Evolutionary conservation across 441 rosid genomes (phyloP).

Genomic region (Pelargonium fulgidum): DNA sequence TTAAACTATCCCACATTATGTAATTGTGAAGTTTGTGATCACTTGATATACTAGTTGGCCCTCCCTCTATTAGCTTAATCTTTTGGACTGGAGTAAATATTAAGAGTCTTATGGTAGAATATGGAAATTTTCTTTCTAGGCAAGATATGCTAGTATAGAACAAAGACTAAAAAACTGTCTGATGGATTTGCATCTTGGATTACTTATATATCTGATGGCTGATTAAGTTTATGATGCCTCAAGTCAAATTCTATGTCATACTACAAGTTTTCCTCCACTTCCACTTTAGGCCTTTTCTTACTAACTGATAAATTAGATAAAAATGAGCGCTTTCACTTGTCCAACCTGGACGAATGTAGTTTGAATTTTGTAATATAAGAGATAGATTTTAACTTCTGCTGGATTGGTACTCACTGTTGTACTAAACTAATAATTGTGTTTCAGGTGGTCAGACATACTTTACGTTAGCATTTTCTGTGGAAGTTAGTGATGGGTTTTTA

Average conservation of each 20-base stretch:
- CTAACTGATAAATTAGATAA: neutral
- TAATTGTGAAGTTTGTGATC: too few species aligned
- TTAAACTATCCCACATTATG: too few species aligned
- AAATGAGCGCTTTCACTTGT: neutral
- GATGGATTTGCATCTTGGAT: neutral
- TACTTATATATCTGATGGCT: neutral
- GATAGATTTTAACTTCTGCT: neutral
- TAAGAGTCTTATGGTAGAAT: too few species aligned
- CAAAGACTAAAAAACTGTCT: neutral
- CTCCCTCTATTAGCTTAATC: too few species aligned
- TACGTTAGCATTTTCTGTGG: constrained; percentile 54
- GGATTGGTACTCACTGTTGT: neutral
- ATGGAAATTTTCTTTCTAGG: too few species aligned
- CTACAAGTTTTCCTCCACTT: neutral
- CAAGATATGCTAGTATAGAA: neutral
- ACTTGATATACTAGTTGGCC: too few species aligned
- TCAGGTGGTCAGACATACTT: constrained; percentile 54
- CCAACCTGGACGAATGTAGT: neutral
- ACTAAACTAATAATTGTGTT: neutral
- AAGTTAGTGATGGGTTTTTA: constrained; percentile 63
- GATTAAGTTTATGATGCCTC: too few species aligned
- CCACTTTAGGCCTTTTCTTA: neutral
- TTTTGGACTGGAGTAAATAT: neutral
- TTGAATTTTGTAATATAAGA: neutral
- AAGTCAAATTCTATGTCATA: too few species aligned